Conservation (phyloP, 1,139 yeast species). For the Meyerozyma athensensis region DNA sequence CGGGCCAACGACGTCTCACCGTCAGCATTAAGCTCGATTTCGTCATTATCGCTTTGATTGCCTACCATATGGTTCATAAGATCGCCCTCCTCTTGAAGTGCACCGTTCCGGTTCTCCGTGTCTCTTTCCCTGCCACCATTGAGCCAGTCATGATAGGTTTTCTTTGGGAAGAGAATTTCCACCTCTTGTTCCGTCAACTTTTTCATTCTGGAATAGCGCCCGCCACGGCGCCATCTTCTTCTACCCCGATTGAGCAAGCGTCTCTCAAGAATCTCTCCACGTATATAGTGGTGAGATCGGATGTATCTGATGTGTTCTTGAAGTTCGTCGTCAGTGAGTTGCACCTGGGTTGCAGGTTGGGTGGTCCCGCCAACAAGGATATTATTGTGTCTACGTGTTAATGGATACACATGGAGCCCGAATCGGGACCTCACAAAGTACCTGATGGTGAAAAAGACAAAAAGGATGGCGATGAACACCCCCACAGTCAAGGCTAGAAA, state of each 20-base stretch:
- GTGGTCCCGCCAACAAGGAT: conserved; percentile 7
- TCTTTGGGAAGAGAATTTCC: conserved; percentile 60
- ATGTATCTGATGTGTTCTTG: conserved; percentile 34
- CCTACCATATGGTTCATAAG: conserved; percentile 6
- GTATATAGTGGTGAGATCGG: conserved; percentile 26
- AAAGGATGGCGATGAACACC: conserved; percentile 48
- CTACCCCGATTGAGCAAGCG: conserved; percentile 20
- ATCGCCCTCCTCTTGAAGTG: conserved; percentile 31
- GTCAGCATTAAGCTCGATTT: conserved; percentile 17
- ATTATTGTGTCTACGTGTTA: conserved; percentile 18
- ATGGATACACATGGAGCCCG: conserved; percentile 49
- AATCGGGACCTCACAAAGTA: conserved; percentile 53
- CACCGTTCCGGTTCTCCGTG: conserved; percentile 28
- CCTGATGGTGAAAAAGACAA: conserved; percentile 54
- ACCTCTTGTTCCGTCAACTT: conserved; percentile 58
- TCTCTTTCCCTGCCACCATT: conserved; percentile 50
- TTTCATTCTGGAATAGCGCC: conserved; percentile 44
- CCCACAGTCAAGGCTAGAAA: conserved; percentile 64
- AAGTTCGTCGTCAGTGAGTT: conserved; percentile 22
- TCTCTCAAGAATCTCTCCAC: conserved; percentile 30
- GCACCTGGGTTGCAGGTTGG: conserved; percentile 1
- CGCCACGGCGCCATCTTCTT: conserved; percentile 32
- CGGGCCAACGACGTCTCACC: conserved; percentile 6
- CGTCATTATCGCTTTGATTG: conserved; percentile 4
- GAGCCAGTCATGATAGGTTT: conserved; percentile 59